phyloP scores from a whole-genome alignment of 768 basidiomycete genomes.

The Chalciporus pseudorubinellus region DNA sequence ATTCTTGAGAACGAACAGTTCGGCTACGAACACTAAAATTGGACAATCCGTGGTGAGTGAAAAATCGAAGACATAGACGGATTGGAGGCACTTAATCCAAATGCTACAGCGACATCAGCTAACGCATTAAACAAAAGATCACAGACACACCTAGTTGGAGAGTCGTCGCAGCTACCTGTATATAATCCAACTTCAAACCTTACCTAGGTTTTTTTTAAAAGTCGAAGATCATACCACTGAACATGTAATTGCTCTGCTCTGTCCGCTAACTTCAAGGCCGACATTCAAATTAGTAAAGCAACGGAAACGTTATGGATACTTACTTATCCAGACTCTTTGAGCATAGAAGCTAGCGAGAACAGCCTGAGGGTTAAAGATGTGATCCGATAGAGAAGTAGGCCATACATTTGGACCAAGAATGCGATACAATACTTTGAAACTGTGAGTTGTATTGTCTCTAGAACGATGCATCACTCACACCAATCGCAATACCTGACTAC shows the following conservation, averaged over 20 bases:
- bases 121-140: not conserved
- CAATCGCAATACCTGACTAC: not conserved
- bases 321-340: conserved; percentile 24
- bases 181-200: not conserved
- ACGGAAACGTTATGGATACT: not conserved
- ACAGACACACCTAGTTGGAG: conserved; percentile 12
- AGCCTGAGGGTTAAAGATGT: not conserved
- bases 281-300: not conserved
- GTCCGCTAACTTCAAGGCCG: conserved; percentile 16
- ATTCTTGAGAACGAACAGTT: conserved; percentile 5
- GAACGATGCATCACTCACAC: not conserved
- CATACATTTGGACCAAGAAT: conserved; percentile 17
- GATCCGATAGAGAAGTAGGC: too few relatives aligned
- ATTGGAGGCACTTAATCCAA: conserved; percentile 6
- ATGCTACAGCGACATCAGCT: not conserved
- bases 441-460: not conserved
- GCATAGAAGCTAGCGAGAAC: conserved; percentile 20
- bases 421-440: conserved; percentile 9
- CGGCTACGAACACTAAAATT: not conserved
- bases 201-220: not conserved
- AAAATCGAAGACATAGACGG: too few relatives aligned
- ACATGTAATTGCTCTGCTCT: conserved; percentile 6
- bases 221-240: conserved; percentile 10
- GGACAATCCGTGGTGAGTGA: too few relatives aligned
- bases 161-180: conserved; percentile 1